Evolutionary conservation across 2,329 filamentous ascomycete species (phyloP), one percentile per base, ranked within the genome.

Genomic region (Ophiostoma australiae): DNA sequence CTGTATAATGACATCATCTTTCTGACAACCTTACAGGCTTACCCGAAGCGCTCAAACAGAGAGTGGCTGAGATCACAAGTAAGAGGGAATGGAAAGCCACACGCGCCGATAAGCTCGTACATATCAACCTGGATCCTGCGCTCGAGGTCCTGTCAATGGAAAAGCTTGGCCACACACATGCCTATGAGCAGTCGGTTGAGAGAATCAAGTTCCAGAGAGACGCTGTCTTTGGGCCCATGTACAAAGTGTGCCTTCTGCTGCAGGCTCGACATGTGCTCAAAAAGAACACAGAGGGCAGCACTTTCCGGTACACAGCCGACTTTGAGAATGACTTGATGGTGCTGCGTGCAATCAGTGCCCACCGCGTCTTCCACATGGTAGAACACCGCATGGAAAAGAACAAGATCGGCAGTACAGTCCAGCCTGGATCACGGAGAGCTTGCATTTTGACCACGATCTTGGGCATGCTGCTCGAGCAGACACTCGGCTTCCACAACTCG

Each of bases 301-400:
- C 35, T 7, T 66, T 66, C 11, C 3, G 10, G 35, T 66, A 39
- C 35, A 66, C 63, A 5, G 8, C 15, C 17, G 33, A 63, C 23
- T 52, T 68, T 31, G 69, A 73, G 31, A 31, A 44, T 20, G n/a
- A 70, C 0, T 15, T 70, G 10, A 33, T 31, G 17, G n/a, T 72
- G 4, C 20, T 72, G 33, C 69, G 35, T 10, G 72, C 72, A 8
- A 1, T 70, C 8, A 69, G 39, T 20, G 35, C 69, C 0, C 7
- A 3, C 10, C 69, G 69, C 17, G 70, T 68, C 5, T 31, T 73
- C 2, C 1, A 13, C 1, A 67, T 61, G 20, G 23, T 73, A 23
- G 52, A 70, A 17, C n/a, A 48, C 7, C 55, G 67, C 8, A 27
- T 72, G 52, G 70, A 73, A 4, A 73, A 73, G 55, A 73, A 73